Evolutionary conservation across 805 yeast genomes (phyloP).

Genomic region (Wickerhamiella australiensis): DNA sequence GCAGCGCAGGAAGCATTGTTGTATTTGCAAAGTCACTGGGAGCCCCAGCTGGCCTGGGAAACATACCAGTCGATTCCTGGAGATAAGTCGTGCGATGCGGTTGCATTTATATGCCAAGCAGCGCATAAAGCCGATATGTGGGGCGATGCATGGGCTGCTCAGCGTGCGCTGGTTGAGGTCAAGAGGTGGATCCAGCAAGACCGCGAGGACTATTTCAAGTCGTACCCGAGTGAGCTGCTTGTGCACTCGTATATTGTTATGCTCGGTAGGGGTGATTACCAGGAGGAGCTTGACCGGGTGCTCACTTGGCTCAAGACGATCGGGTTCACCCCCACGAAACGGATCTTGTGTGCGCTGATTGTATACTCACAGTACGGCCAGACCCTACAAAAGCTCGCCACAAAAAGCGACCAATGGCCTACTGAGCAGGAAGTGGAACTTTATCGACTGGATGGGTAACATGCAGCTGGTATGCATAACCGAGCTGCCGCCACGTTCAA

Average conservation of each 20-base stretch:
- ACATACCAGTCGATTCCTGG: slow-evolving; percentile 24
- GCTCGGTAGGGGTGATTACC: slow-evolving; percentile 37
- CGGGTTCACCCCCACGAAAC: slow-evolving; percentile 33
- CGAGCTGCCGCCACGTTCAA: neutral
- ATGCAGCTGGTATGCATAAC: neutral
- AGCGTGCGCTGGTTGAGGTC: slow-evolving; percentile 48
- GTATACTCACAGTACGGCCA: slow-evolving; percentile 24
- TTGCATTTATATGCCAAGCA: slow-evolving; percentile 40
- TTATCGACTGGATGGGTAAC: slow-evolving; percentile 11
- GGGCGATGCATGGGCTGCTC: slow-evolving; percentile 45
- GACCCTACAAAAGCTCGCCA: slow-evolving; percentile 22
- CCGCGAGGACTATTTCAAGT: slow-evolving; percentile 23
- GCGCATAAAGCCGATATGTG: slow-evolving; percentile 34
- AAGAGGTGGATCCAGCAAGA: slow-evolving; percentile 29
- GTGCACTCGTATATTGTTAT: slow-evolving; percentile 44
- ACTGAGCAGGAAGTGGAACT: slow-evolving; percentile 22
- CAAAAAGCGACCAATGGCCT: slow-evolving; percentile 25
- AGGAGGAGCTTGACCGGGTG: slow-evolving; percentile 38
- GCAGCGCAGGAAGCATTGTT: slow-evolving; percentile 25
- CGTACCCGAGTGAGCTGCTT: slow-evolving; percentile 37
- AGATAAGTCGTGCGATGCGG: slow-evolving; percentile 24
- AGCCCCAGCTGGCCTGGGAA: slow-evolving; percentile 24
- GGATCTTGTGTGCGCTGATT: slow-evolving; percentile 34
- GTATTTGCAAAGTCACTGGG: slow-evolving; percentile 22
- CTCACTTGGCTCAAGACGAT: slow-evolving; percentile 45